phyloP scores from a whole-genome alignment of 2,329 filamentous ascomycete genomes.

The Aspergillus fructus region DNA sequence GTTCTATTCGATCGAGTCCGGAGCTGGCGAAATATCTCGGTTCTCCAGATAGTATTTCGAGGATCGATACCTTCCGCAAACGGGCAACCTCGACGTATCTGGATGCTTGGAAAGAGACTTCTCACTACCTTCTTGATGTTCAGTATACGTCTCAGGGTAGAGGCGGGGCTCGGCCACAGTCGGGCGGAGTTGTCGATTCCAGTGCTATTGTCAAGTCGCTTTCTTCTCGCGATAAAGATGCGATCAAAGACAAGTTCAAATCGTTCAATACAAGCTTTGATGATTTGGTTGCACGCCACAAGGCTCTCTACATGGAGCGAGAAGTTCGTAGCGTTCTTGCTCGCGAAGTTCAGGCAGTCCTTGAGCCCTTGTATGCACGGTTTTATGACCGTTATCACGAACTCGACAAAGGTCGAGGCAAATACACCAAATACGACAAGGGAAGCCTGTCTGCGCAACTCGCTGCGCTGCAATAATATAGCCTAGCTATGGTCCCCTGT shows the following conservation, averaged over 20 bases:
- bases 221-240: slow-evolving; percentile 87
- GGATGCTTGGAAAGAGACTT: slow-evolving; percentile 84
- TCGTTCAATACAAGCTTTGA: slow-evolving; percentile 90
- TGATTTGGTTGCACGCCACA: slow-evolving; percentile 80
- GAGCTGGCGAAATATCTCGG: slow-evolving; percentile 72
- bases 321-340: slow-evolving; percentile 80
- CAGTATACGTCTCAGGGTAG: slow-evolving; percentile 77
- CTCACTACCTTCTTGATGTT: slow-evolving; percentile 80
- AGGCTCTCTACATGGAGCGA: slow-evolving; percentile 81
- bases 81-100: slow-evolving; percentile 79
- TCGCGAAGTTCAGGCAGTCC: slow-evolving; percentile 82
- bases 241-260: slow-evolving; percentile 93
- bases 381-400: slow-evolving; percentile 99
- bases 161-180: slow-evolving; percentile 64
- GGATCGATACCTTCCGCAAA: slow-evolving; percentile 83
- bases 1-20: slow-evolving; percentile 72
- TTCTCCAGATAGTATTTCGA: slow-evolving; percentile 59
- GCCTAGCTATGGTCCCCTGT: neutral
- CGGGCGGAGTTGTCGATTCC: slow-evolving; percentile 67
- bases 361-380: slow-evolving; percentile 89
- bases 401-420: slow-evolving; percentile 95
- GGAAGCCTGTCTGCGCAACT: slow-evolving; percentile 66
- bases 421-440: slow-evolving; percentile 98
- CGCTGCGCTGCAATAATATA: slow-evolving; percentile 41
- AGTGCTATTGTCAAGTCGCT: slow-evolving; percentile 80